Conservation (phyloP, 2,329 filamentous ascomycete genomes). For the Mycogone perniciosa region DNA sequence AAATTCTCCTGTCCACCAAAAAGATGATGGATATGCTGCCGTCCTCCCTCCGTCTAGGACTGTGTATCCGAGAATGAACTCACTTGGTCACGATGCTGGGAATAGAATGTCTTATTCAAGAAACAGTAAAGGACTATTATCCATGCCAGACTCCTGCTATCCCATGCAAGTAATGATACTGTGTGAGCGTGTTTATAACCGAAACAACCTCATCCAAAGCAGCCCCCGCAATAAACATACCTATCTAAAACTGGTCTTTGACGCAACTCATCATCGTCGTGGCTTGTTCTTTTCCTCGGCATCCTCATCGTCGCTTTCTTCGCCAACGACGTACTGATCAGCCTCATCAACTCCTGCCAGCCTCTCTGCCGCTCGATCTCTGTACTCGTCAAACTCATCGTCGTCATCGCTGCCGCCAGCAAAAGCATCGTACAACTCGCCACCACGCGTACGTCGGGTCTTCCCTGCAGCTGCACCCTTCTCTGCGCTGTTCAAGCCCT, state of each 20-base stretch:
- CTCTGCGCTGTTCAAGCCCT: constrained; percentile 44
- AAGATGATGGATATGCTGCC: no score
- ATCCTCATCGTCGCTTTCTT: constrained; percentile 37
- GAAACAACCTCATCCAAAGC: neutral
- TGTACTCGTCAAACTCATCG: constrained; percentile 39
- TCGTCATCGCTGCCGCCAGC: constrained; percentile 75
- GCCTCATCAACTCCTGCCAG: constrained; percentile 21
- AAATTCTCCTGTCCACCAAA: no score
- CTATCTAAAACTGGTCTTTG: neutral
- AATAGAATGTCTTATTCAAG: neutral
- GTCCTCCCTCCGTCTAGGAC: no score
- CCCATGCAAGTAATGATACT: neutral
- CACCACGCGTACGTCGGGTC: constrained; percentile 57
- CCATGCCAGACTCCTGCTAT: neutral
- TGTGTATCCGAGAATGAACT: no score
- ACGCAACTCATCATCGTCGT: constrained; percentile 16
- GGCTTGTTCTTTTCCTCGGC: constrained; percentile 26
- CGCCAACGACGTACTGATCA: constrained; percentile 46
- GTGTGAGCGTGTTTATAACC: no score
- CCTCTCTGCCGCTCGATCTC: constrained; percentile 30
- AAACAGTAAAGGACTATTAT: neutral
- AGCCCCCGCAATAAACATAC: neutral
- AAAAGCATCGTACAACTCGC: constrained; percentile 96
- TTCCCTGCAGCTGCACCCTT: constrained; percentile 37
- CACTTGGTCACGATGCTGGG: no score